These are phyloP conservation scores for Musa balbisiana DNA, from an alignment of 202 grass and related monocot species.

Conservation along the genomic window DNA sequence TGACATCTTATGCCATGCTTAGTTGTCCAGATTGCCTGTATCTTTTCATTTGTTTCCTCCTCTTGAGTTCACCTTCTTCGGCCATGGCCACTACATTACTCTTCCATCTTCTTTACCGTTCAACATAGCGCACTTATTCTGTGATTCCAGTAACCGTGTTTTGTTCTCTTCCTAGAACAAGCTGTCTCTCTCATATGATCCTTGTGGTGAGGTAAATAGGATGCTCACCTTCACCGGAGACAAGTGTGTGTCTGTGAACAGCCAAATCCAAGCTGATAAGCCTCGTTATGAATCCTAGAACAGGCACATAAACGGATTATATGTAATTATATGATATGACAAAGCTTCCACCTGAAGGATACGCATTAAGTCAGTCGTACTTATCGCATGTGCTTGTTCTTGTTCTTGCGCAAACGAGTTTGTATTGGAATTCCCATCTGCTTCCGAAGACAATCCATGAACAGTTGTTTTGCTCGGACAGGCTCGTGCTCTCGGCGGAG, in stretches of 20 bases:
- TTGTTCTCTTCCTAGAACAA: too few species aligned
- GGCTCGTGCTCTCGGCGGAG: neutral
- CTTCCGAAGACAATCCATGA: neutral
- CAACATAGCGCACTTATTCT: too few species aligned
- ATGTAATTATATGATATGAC: neutral
- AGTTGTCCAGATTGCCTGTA: constrained; percentile 31
- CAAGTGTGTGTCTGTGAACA: neutral
- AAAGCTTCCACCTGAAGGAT: neutral
- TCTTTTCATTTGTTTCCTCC: constrained; percentile 27
- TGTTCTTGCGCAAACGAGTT: neutral
- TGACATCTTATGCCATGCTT: constrained; percentile 36
- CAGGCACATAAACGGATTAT: neutral
- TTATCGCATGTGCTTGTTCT: neutral
- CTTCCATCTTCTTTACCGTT: too few species aligned
- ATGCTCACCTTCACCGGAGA: neutral
- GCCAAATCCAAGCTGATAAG: neutral
- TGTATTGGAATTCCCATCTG: neutral
- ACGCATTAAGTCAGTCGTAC: neutral
- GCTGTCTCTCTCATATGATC: too few species aligned
- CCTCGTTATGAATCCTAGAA: neutral
- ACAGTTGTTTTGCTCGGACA: neutral
- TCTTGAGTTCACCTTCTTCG: constrained; percentile 28
- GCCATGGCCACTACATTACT: constrained; percentile 1
- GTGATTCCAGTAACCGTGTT: too few species aligned
- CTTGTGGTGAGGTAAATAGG: too few species aligned